A percentile compares a stretch with the other conserved stretches of the same genome.
Conservation (phyloP, 805 yeast species). For the Candida easanensis region DNA sequence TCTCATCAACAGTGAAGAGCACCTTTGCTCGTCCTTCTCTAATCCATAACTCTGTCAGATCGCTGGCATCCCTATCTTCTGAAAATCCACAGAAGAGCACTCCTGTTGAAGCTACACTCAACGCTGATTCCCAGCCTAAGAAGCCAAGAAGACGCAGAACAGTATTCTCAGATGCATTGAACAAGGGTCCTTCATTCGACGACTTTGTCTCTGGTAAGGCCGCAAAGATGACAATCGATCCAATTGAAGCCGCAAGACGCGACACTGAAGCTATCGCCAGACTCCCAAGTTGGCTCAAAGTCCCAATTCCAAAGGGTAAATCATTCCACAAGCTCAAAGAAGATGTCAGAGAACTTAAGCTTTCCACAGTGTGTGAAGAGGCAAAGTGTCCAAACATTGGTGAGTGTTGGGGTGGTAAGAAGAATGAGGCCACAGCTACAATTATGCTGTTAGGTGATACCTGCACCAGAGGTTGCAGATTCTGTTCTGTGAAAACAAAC, state of each 20-base stretch:
- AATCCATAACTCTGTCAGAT: conserved; percentile 6
- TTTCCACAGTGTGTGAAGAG: conserved; percentile 97
- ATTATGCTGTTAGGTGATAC: conserved; percentile 98
- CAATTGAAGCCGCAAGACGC: conserved; percentile 68
- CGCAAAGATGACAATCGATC: conserved; percentile 60
- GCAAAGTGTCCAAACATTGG: conserved; percentile 99
- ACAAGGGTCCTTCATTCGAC: conserved; percentile 88
- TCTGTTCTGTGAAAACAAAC: conserved; percentile 94
- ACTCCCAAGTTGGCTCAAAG: conserved; percentile 91
- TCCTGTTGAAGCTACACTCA: not conserved
- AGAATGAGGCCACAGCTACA: conserved; percentile 93
- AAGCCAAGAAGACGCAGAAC: conserved; percentile 48
- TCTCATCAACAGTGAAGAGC: conserved; percentile 6
- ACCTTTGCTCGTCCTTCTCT: conserved; percentile 5
- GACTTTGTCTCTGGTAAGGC: conserved; percentile 88
- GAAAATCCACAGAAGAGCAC: conserved; percentile 6
- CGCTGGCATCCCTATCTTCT: conserved; percentile 16
- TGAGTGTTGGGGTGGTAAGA: conserved; percentile 97
- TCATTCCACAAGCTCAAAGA: conserved; percentile 75
- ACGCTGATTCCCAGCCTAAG: conserved; percentile 18
- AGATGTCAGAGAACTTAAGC: conserved; percentile 83
- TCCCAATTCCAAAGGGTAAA: conserved; percentile 94
- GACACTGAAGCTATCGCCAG: conserved; percentile 56
- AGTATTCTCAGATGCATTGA: conserved; percentile 63
- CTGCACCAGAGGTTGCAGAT: conserved; percentile 98